Percentiles rank a stretch among this genome's conserved stretches.
These are phyloP conservation scores for Fusarium haematococcum DNA, from an alignment of 2,329 filamentous ascomycete genomes.

Conservation along the genomic window DNA sequence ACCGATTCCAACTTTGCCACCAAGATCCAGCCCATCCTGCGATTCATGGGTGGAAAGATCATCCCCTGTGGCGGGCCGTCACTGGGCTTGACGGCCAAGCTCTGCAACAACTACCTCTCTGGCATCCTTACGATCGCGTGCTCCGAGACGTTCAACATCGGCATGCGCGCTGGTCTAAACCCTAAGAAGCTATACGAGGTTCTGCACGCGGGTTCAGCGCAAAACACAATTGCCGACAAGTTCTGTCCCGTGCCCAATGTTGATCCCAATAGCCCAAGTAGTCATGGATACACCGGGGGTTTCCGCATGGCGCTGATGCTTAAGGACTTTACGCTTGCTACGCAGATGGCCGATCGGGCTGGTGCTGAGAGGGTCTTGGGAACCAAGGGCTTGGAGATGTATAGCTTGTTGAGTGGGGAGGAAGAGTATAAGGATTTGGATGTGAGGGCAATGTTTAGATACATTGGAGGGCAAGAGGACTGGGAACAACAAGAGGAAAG, in stretches of 20 bases:
- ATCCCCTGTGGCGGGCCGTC: background rate
- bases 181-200: background rate
- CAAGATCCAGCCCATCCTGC: background rate
- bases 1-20: background rate
- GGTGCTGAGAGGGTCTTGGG: background rate
- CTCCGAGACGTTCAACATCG: background rate
- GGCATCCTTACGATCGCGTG: background rate
- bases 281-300: background rate
- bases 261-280: background rate
- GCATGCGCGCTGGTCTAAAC: background rate
- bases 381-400: background rate
- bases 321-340: background rate
- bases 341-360: background rate
- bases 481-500: background rate
- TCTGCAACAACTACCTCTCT: background rate
- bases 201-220: background rate
- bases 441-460: background rate
- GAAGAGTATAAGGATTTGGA: background rate
- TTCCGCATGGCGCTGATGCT: background rate
- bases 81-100: background rate
- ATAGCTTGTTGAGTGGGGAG: background rate
- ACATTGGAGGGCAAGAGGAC: background rate
- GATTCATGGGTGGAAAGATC: background rate
- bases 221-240: background rate
- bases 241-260: background rate